Evolutionary conservation across 179 eudicot genomes (phyloP).

Genomic region (Vitellaria paradoxa): DNA sequence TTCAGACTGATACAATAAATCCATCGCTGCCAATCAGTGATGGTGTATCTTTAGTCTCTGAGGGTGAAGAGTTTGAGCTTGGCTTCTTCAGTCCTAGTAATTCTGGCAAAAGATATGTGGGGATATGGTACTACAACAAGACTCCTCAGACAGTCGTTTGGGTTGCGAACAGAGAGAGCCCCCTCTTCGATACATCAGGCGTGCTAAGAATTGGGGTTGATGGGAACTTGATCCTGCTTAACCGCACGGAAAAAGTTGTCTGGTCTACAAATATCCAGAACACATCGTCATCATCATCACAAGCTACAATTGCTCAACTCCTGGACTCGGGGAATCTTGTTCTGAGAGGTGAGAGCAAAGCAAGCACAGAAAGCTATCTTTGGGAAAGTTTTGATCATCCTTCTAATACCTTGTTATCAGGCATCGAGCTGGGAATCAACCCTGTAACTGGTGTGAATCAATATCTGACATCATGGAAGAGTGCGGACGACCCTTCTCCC

Average conservation of each 20-base stretch:
- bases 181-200: not conserved
- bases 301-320: not conserved
- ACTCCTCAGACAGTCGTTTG: too few species aligned
- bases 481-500: not conserved
- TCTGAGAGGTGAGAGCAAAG: not conserved
- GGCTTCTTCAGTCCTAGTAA: not conserved
- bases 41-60: not conserved
- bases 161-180: not conserved
- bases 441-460: not conserved
- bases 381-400: not conserved
- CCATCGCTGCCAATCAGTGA: not conserved
- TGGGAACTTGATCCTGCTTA: constrained; percentile 1
- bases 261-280: constrained; percentile 4
- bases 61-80: not conserved
- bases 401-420: not conserved
- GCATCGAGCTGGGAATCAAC: not conserved
- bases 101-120: not conserved
- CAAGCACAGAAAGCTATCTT: constrained; percentile 24
- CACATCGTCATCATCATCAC: constrained; percentile 3
- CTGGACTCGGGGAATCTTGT: constrained; percentile 17
- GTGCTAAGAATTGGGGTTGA: not conserved
- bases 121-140: not conserved
- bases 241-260: not conserved
- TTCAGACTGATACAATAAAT: not conserved
- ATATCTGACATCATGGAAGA: not conserved